phyloP scores from a whole-genome alignment of 441 rosid genomes.

The Dalechampia spathulata region DNA sequence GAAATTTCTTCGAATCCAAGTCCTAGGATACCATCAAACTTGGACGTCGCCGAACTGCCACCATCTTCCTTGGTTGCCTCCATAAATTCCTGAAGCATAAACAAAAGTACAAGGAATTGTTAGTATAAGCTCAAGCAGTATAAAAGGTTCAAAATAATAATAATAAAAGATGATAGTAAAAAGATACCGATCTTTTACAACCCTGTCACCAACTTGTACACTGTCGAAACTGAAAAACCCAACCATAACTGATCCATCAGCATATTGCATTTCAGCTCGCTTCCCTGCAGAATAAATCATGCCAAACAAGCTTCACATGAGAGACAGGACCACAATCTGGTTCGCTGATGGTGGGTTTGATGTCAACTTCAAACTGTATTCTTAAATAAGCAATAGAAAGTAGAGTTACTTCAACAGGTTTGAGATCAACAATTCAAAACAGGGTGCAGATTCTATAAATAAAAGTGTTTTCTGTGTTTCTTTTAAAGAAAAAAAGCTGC shows the following conservation, averaged over 20 bases:
- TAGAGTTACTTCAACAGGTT: no score
- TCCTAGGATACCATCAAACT: slow-evolving; percentile 84
- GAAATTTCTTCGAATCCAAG: slow-evolving; percentile 86
- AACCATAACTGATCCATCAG: slow-evolving; percentile 63
- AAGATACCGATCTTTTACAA: slow-evolving; percentile 47
- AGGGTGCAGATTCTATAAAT: no score
- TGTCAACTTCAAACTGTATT: no score
- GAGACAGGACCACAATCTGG: no score
- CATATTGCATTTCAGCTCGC: slow-evolving; percentile 57
- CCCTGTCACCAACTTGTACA: slow-evolving; percentile 54
- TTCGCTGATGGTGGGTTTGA: no score
- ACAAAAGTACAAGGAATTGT: no score
- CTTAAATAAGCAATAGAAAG: no score
- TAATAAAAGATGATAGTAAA: not conserved
- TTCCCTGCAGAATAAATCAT: slow-evolving; percentile 32
- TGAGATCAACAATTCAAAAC: no score
- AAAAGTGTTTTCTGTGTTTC: no score
- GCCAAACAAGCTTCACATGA: not conserved
- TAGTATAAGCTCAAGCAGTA: no score
- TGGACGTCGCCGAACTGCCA: slow-evolving; percentile 62
- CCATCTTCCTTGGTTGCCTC: slow-evolving; percentile 80
- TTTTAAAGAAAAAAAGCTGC: no score
- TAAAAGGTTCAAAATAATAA: not conserved
- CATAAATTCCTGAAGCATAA: slow-evolving; percentile 46
- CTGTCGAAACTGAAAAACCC: slow-evolving; percentile 71